Percentiles rank a stretch among this genome's conserved stretches.
Evolutionary conservation across 139 green algal species (phyloP).

Genomic region (Trebouxia sp.): DNA sequence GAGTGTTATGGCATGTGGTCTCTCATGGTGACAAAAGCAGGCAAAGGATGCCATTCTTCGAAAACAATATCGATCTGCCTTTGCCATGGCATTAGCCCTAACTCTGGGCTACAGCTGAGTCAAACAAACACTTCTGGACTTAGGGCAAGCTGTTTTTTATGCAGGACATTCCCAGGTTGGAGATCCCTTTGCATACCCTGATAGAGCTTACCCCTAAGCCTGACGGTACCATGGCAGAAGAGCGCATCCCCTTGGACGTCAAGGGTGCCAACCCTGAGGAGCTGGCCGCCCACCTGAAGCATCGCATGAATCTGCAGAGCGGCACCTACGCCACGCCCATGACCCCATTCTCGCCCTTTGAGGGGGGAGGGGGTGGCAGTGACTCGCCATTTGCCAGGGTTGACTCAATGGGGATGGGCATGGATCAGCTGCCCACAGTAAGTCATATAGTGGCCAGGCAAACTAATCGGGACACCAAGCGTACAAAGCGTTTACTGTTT

Average conservation of each 20-base stretch:
- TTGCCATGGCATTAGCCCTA: no score
- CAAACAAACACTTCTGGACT: no score
- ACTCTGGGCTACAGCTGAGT: neutral
- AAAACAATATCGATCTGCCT: no score
- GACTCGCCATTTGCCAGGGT: constrained; percentile 18
- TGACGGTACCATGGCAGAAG: constrained; percentile 82
- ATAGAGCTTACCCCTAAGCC: constrained; percentile 88
- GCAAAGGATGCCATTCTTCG: no score
- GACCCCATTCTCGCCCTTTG: constrained; percentile 25
- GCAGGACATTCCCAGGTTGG: constrained; percentile 71
- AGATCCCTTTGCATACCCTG: constrained; percentile 90
- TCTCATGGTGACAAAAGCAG: no score
- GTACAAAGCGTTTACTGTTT: no score
- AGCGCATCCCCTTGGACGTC: constrained; percentile 60
- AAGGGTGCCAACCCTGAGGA: constrained; percentile 17
- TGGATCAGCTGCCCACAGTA: neutral
- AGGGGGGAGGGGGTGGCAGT: neutral
- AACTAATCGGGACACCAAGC: no score
- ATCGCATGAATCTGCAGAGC: neutral
- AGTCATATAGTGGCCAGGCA: no score
- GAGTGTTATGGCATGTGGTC: no score
- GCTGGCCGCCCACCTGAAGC: neutral
- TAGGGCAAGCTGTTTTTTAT: constrained; percentile 31
- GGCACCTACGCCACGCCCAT: constrained; percentile 10
- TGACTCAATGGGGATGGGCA: neutral